Percentiles rank a stretch among this genome's conserved stretches.
phyloP scores from a whole-genome alignment of 176 grass and related monocot genomes.

The Musa acuminata region DNA sequence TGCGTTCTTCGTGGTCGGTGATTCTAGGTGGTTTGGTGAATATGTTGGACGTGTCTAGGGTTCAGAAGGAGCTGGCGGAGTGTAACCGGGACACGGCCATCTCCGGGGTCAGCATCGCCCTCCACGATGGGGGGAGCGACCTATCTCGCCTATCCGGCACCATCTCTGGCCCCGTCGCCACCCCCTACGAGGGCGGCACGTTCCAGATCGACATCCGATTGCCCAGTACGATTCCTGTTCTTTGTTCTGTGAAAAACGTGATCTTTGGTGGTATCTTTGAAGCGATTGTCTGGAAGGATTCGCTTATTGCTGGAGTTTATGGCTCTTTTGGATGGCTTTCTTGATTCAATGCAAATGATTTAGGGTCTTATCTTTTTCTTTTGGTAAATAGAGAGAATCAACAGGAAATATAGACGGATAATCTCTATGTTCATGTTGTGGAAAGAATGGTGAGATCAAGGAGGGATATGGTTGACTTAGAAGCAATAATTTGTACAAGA shows the following conservation, averaged over 20 bases:
- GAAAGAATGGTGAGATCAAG: too few relatives aligned
- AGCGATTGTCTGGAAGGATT: not conserved
- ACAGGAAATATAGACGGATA: too few relatives aligned
- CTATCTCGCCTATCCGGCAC: slow-evolving; percentile 80
- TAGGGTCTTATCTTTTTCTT: not conserved
- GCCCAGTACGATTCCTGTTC: slow-evolving; percentile 22
- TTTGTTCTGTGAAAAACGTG: not conserved
- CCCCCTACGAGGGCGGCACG: slow-evolving; percentile 87
- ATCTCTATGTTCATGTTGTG: too few relatives aligned
- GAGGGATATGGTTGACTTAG: too few relatives aligned
- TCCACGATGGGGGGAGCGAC: slow-evolving; percentile 55
- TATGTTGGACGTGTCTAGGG: slow-evolving; percentile 85
- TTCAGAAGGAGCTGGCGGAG: slow-evolving; percentile 91
- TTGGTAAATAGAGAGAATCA: not conserved
- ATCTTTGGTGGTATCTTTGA: not conserved
- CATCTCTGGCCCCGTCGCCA: slow-evolving; percentile 64
- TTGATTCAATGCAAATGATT: not conserved
- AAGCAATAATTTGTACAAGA: too few relatives aligned
- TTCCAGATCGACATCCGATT: slow-evolving; percentile 88
- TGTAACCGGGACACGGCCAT: slow-evolving; percentile 66
- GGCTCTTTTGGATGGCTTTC: not conserved
- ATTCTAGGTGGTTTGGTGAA: not conserved
- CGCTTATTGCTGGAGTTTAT: not conserved
- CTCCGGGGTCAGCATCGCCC: slow-evolving; percentile 75
- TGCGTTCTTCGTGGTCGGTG: too few relatives aligned